Base-by-base conservation (phyloP, 2,329 filamentous ascomycete genomes). In the Trichoderma afroharzianum region DNA sequence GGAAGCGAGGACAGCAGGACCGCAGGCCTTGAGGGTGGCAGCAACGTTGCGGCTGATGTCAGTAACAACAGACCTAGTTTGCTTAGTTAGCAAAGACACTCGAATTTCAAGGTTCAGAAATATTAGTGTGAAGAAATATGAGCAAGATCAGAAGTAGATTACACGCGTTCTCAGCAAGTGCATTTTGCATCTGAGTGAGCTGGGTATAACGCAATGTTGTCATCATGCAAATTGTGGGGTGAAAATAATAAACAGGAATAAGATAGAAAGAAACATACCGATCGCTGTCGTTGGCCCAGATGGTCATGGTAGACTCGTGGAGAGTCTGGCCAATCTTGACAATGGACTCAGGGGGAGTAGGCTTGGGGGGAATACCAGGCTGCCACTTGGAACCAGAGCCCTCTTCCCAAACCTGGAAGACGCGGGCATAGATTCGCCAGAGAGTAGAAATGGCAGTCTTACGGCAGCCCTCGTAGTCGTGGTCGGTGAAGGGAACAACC, bases 121-220 rank as follows among this genome's bases (percentile, higher is more conserved):
- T 26, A 24, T 70, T 73, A 73, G 33, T 50, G 76, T 72, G 57
- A 74, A 76, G 72, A 74, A 76, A 75, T 76, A 74, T 67, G 71
- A 77, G 71, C 77, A 75, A 73, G 76, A 76, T 81, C 79, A 81
- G 80, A 74, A 78, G 78, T 78, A 80, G 82, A 83, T 83, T 78
- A 82, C 74, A 82, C 82, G 94, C 86, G 84, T 97, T 96, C 91
- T 91, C 93, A 94, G 92, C 94, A 97, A 90, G 85, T 90, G 90
- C 92, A 90, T 67, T 85, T 88, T 85, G 93, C 91, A 91, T 98
- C 92, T 93, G 93, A 97, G 95, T 98, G 95, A 98, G 95, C 95
- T 98, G 95, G 94, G 95, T 95, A 89, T 95, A 95, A 95, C 93
- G 93, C 90, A 89, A 85, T 83, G 86, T 88, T 86, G 84, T 97